Evolutionary conservation across 306 rosid species (phyloP), one percentile per base, ranked within the genome.

Genomic region (Trifolium repens): DNA sequence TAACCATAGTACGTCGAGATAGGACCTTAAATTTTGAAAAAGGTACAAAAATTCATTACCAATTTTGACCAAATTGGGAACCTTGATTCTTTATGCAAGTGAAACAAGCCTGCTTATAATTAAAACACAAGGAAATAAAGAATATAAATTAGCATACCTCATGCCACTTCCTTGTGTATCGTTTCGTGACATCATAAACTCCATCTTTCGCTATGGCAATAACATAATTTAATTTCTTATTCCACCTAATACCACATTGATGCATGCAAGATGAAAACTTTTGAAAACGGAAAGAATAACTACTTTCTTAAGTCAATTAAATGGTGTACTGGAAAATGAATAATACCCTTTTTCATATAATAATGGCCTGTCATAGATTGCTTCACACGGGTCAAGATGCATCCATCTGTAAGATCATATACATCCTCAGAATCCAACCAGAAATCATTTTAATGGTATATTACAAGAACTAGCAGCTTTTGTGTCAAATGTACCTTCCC

Each of bases 341-440:
- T 37, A 64, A 74, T 91, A 91, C 98, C 98, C 97, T 71, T 84
- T 90, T 83, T 94, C 98, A 81, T 94, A 94, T 87, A 94, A 86
- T 77, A 91, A 82, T 53, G 98, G 98, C 72, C 67, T 87, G 82
- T 94, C 97, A 81, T 85, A 90, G 69, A 88, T 86, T 84, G 86
- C 91, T 74, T 91, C 98, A 78, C 98, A 91, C 14, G 97, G 96
- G 76, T 94, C 98, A 52, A 94, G 96, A 89, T 94, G 98, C 91
- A 94, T 86, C 97, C 97, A 94, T 85, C 98, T 94, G 86, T 50
- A 81, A 73, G 83, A 84, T 57, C 78, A 77, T 63, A 65, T 59
- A 67, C 63, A 55, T 75, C 71, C 74, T 77, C 84, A 71, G 54
- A 84, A 61, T n/a, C 69, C 13, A 22, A 32, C 79, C 6, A 54